phyloP scores from a whole-genome alignment of 2,329 filamentous ascomycete genomes.

The Aspergillus fumigatiaffinis region DNA sequence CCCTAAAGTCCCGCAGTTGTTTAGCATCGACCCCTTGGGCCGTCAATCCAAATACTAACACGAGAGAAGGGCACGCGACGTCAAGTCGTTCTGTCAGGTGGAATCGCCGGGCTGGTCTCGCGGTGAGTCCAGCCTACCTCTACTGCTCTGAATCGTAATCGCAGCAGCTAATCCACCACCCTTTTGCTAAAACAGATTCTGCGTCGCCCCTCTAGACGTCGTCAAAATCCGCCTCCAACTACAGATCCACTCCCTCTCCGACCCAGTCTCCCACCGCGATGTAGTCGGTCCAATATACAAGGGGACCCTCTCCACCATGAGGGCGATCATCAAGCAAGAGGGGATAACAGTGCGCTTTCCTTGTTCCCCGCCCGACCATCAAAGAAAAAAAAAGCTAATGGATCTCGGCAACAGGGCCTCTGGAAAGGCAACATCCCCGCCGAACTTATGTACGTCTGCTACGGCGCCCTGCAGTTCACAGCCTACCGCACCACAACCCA shows the following conservation, averaged over 20 bases:
- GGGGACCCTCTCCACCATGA: constrained; percentile 71
- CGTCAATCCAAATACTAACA: background rate
- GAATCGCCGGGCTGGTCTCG: constrained; percentile 78
- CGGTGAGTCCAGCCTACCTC: constrained; percentile 51
- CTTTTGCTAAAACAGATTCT: constrained; percentile 59
- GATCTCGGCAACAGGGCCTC: constrained; percentile 49
- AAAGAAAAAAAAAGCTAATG: background rate
- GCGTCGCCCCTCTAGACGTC: constrained; percentile 92
- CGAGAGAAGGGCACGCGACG: constrained; percentile 56
- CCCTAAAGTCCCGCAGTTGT: background rate
- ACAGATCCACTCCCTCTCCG: constrained; percentile 77
- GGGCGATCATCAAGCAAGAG: constrained; percentile 73
- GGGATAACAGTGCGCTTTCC: constrained; percentile 60
- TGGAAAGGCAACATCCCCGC: constrained; percentile 99
- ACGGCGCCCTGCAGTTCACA: constrained; percentile 85
- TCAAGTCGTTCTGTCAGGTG: constrained; percentile 64
- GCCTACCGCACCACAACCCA: constrained; percentile 74
- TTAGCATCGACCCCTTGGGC: background rate
- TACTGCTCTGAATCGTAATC: background rate
- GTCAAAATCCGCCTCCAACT: constrained; percentile 97
- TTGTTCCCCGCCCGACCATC: background rate
- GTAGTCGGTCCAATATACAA: constrained; percentile 54
- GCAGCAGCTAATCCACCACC: background rate
- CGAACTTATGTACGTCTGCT: constrained; percentile 88
- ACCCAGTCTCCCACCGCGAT: constrained; percentile 59